These are phyloP conservation scores for Wallemia ichthyophaga DNA, from an alignment of 1,284 basidiomycete genomes.

Conservation along the genomic window DNA sequence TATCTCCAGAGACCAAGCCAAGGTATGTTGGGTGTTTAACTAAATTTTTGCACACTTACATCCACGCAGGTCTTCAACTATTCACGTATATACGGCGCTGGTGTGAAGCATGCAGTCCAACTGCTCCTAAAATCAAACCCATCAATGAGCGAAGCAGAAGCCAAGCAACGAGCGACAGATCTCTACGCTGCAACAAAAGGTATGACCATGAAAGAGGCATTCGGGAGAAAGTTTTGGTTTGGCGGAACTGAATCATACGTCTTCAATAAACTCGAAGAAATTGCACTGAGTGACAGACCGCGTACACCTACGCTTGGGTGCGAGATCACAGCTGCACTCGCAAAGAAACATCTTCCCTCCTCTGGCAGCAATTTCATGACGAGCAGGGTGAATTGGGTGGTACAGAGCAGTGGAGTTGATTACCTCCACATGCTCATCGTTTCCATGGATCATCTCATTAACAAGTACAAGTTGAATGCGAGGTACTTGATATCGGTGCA, in stretches of 20 bases:
- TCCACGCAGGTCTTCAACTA: conserved; percentile 68
- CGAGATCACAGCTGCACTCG: conserved; percentile 70
- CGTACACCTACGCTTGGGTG: conserved; percentile 80
- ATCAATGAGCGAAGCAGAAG: conserved; percentile 42
- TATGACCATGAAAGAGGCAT: conserved; percentile 35
- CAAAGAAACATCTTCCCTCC: conserved; percentile 54
- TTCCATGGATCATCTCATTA: conserved; percentile 66
- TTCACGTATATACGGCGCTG: conserved; percentile 91
- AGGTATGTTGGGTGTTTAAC: conserved; percentile 15
- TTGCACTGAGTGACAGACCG: conserved; percentile 60
- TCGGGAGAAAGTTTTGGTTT: conserved; percentile 57
- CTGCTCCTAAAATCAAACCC: conserved; percentile 66
- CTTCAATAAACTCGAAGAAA: conserved; percentile 97
- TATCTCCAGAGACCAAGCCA: conserved; percentile 79
- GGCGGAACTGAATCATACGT: conserved; percentile 88
- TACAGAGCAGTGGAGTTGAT: conserved; percentile 92
- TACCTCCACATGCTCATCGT: conserved; percentile 90
- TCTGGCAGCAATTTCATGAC: conserved; percentile 65
- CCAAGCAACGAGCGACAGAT: conserved; percentile 49
- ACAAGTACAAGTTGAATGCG: conserved; percentile 54
- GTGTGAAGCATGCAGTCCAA: conserved; percentile 73
- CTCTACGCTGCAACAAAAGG: conserved; percentile 87
- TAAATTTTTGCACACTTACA: neutral
- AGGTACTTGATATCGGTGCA: conserved; percentile 91
- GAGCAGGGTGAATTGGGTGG: conserved; percentile 96